Percentiles rank a stretch among this genome's conserved stretches.
Conservation (phyloP, 164 flowering plant species). For the Piper longum region DNA sequence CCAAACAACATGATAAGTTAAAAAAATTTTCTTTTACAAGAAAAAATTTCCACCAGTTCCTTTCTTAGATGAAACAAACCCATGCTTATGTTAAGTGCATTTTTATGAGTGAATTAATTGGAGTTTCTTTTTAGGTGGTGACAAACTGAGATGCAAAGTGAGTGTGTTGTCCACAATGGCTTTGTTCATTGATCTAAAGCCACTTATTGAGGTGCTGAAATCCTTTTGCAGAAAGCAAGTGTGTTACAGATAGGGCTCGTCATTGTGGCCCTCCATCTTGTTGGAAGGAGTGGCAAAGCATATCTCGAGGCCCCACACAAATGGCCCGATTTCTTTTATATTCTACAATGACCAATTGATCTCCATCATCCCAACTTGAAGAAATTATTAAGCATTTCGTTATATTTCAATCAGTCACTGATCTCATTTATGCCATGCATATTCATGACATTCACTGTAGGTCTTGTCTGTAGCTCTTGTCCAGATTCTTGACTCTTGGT, state of each 20-base stretch:
- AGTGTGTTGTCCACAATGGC: not conserved
- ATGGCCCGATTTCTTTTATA: not conserved
- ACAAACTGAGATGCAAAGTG: not conserved
- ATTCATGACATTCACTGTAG: too few relatives aligned
- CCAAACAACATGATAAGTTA: too few relatives aligned
- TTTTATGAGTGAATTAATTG: not conserved
- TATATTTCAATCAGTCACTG: too few relatives aligned
- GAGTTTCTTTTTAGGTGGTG: not conserved
- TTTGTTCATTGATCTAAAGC: not conserved
- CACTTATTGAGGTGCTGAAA: not conserved
- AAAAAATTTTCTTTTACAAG: too few relatives aligned
- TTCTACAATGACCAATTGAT: not conserved
- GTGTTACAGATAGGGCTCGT: not conserved
- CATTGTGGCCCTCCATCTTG: too few relatives aligned
- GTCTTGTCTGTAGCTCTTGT: too few relatives aligned
- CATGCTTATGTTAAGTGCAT: too few relatives aligned
- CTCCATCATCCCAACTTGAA: not conserved
- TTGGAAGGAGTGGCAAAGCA: constrained; percentile 6
- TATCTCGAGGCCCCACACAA: not conserved
- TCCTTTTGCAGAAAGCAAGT: not conserved
- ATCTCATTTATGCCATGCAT: too few relatives aligned
- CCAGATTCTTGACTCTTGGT: too few relatives aligned
- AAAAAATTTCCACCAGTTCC: too few relatives aligned
- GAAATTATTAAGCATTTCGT: not conserved
- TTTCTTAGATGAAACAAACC: too few relatives aligned